A percentile compares a stretch with the other conserved stretches of the same genome.
phyloP scores from a whole-genome alignment of 2,329 filamentous ascomycete genomes.

The Fusarium robinianum region DNA sequence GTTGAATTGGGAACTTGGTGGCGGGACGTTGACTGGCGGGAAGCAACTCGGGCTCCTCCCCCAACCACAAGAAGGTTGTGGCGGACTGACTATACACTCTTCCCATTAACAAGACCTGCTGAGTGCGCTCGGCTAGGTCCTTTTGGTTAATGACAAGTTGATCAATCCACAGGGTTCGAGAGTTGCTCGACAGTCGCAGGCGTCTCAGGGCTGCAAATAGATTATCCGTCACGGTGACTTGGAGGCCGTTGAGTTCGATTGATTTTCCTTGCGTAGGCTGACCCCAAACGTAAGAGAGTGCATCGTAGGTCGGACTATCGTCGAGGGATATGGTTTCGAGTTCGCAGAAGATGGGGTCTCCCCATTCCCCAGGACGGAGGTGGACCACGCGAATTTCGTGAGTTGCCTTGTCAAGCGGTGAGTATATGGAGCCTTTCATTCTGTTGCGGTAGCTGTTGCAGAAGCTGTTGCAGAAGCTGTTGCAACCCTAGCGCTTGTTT shows the following conservation, averaged over 20 bases:
- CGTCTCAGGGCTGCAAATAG: slow-evolving; percentile 1
- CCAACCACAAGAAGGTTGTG: slow-evolving; percentile 8
- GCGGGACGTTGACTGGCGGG: no score
- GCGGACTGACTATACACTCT: slow-evolving; percentile 4
- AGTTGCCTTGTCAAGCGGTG: no score
- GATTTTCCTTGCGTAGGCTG: background rate
- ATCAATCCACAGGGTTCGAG: background rate
- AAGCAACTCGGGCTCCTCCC: no score
- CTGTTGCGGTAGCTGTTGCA: no score
- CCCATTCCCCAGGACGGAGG: background rate
- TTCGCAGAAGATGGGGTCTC: slow-evolving; percentile 1
- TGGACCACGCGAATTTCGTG: slow-evolving; percentile 10
- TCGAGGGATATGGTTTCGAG: background rate
- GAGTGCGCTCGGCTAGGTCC: slow-evolving; percentile 3
- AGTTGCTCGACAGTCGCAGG: background rate
- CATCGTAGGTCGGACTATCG: background rate
- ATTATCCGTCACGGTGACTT: background rate
- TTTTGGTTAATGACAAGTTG: slow-evolving; percentile 11
- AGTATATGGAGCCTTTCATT: no score
- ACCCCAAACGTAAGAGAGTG: slow-evolving; percentile 5
- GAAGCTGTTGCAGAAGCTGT: no score
- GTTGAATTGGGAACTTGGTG: no score
- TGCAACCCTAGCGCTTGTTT: no score
- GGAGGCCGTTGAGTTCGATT: background rate
- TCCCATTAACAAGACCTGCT: slow-evolving; percentile 3